Evolutionary conservation across 2,329 filamentous ascomycete genomes (phyloP).

Genomic region (Trichophyton simii): DNA sequence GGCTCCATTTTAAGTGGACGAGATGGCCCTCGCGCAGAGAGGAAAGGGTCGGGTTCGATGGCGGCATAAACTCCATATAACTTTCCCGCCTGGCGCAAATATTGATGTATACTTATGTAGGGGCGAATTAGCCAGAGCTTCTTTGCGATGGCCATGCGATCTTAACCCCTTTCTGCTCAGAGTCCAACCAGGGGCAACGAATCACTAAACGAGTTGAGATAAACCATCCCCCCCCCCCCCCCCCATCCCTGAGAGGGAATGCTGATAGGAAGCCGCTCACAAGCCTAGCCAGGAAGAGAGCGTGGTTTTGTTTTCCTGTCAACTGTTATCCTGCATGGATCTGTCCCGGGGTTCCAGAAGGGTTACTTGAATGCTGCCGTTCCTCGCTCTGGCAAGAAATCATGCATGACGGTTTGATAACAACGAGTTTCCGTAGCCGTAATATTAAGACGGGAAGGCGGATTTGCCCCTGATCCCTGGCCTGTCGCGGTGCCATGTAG

Average conservation of each 20-base stretch:
- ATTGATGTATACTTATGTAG: neutral
- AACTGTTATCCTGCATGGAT: neutral
- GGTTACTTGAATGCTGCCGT: neutral
- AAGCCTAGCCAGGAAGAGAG: neutral
- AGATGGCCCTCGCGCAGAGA: neutral
- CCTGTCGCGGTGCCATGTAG: neutral
- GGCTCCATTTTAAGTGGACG: conserved; percentile 4
- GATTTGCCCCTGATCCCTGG: neutral
- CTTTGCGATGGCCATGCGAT: neutral
- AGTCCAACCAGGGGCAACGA: neutral
- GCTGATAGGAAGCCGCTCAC: neutral
- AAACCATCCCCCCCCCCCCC: no score
- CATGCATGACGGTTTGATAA: neutral
- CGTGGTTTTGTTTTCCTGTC: neutral
- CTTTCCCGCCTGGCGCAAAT: neutral
- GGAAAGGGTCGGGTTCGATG: neutral
- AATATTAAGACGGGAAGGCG: conserved; percentile 3
- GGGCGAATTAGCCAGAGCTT: conserved; percentile 1
- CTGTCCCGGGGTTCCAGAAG: neutral
- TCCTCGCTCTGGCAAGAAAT: neutral
- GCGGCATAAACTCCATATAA: neutral
- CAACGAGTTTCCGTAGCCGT: neutral
- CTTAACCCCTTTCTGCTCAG: neutral
- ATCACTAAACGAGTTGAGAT: neutral
- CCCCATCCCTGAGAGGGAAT: neutral